These are phyloP conservation scores for Conticribra weissflogii DNA, from an alignment of 108 stramenopile species.

Conservation along the genomic window DNA sequence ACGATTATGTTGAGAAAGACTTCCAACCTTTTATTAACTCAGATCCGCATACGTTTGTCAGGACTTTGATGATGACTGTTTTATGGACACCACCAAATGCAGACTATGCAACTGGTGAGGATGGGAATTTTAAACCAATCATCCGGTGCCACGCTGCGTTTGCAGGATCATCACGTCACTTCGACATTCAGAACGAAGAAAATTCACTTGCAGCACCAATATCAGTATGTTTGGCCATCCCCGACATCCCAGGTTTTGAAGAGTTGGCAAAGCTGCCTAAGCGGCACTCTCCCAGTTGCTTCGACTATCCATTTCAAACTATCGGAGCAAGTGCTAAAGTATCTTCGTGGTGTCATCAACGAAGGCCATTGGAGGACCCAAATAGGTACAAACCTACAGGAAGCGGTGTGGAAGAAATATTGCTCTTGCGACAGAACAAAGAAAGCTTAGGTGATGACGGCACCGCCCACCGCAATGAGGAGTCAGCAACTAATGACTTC, in stretches of 20 bases:
- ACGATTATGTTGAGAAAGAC: background rate
- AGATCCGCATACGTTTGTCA: background rate
- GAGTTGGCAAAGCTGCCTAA: slow-evolving; percentile 25
- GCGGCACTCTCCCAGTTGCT: slow-evolving; percentile 12
- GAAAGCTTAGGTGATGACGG: slow-evolving; percentile 30
- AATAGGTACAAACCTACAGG: slow-evolving; percentile 48
- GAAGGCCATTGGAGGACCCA: slow-evolving; percentile 61
- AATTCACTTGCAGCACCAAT: slow-evolving; percentile 39
- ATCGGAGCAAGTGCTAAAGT: slow-evolving; percentile 64
- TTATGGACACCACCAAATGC: slow-evolving; percentile 41
- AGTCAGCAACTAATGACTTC: too few species aligned
- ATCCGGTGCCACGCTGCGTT: slow-evolving; percentile 38
- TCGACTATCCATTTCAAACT: slow-evolving; percentile 9
- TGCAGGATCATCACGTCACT: slow-evolving; percentile 14
- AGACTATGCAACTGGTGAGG: background rate
- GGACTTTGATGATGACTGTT: slow-evolving; percentile 44
- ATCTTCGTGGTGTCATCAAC: slow-evolving; percentile 74
- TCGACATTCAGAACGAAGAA: background rate
- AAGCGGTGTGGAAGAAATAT: slow-evolving; percentile 49
- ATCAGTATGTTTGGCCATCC: slow-evolving; percentile 38
- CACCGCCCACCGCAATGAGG: too few species aligned
- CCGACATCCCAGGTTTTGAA: slow-evolving; percentile 18
- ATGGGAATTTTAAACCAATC: slow-evolving; percentile 4
- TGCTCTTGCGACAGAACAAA: slow-evolving; percentile 28
- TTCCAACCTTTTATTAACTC: background rate